Evolutionary conservation across 768 basidiomycete genomes (phyloP).

Genomic region (Tricholoma matsutake): DNA sequence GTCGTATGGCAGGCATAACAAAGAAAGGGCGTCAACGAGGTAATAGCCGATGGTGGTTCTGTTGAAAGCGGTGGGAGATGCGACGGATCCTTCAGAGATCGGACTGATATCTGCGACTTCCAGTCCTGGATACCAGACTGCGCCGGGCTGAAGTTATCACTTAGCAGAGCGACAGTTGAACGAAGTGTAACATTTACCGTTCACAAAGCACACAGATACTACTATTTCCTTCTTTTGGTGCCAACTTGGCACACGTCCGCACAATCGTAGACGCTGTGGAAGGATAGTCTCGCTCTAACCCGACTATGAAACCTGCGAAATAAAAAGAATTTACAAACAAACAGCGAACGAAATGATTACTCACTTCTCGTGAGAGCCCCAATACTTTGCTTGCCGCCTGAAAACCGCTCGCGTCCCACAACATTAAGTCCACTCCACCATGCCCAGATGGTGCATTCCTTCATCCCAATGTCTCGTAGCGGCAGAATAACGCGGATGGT

Average conservation of each 20-base stretch:
- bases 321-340: not conserved
- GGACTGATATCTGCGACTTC: conserved; percentile 73
- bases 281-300: conserved; percentile 79
- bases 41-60: not conserved
- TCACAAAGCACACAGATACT: conserved; percentile 61
- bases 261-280: conserved; percentile 84
- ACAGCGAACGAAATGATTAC: not conserved
- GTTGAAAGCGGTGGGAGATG: conserved; percentile 18
- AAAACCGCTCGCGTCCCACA: conserved; percentile 44
- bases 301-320: conserved; percentile 68
- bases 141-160: conserved; percentile 44
- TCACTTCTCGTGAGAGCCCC: conserved; percentile 68
- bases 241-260: conserved; percentile 75
- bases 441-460: conserved; percentile 75
- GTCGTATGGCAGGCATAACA: conserved; percentile 61
- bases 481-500: conserved; percentile 60
- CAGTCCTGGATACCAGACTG: conserved; percentile 67
- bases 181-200: conserved; percentile 40
- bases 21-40: conserved; percentile 35
- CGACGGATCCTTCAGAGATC: conserved; percentile 39
- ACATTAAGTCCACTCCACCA: conserved; percentile 66
- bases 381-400: conserved; percentile 56
- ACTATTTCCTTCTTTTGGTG: conserved; percentile 54
- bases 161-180: not conserved
- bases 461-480: conserved; percentile 69